Evolutionary conservation across 2,329 filamentous ascomycete species (phyloP).

Genomic region (Stachybotrys echinatus): DNA sequence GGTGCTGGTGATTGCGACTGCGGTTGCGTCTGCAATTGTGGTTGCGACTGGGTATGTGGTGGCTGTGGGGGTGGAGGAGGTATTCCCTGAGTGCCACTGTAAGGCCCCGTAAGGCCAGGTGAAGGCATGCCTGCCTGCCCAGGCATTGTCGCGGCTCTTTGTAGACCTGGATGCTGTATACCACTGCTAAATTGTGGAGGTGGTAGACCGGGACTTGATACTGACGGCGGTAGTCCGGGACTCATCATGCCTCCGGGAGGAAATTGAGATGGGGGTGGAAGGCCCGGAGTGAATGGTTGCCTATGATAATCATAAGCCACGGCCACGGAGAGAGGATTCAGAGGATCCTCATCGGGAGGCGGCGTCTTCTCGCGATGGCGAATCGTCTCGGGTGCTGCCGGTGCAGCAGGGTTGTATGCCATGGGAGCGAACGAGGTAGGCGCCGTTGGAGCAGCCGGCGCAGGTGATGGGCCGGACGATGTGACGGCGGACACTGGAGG

Average conservation of each 20-base stretch:
- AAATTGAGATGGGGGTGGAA: slow-evolving; percentile 41
- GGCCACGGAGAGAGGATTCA: slow-evolving; percentile 53
- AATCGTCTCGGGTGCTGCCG: slow-evolving; percentile 67
- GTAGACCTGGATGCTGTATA: slow-evolving; percentile 37
- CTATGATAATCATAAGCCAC: slow-evolving; percentile 51
- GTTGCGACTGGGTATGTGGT: slow-evolving; percentile 17
- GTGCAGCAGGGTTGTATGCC: slow-evolving; percentile 75
- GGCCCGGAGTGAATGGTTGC: slow-evolving; percentile 47
- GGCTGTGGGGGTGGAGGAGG: slow-evolving; percentile 34
- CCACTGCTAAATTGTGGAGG: slow-evolving; percentile 34
- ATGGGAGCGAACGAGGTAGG: slow-evolving; percentile 55
- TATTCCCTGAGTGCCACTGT: slow-evolving; percentile 34
- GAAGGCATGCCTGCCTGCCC: slow-evolving; percentile 29
- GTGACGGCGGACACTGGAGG: slow-evolving; percentile 13
- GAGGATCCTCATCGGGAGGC: slow-evolving; percentile 60
- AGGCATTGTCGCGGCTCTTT: slow-evolving; percentile 47
- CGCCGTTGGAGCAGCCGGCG: slow-evolving; percentile 19
- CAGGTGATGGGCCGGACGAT: slow-evolving; percentile 20
- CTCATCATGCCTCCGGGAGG: slow-evolving; percentile 36
- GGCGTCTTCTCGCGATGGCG: slow-evolving; percentile 75
- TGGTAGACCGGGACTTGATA: slow-evolving; percentile 31
- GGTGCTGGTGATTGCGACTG: slow-evolving; percentile 23
- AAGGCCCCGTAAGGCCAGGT: slow-evolving; percentile 35
- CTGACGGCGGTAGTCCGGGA: slow-evolving; percentile 26
- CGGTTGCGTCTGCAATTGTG: slow-evolving; percentile 21